Conservation (phyloP, 108 stramenopile genomes). For the Craspedostauros australis region DNA sequence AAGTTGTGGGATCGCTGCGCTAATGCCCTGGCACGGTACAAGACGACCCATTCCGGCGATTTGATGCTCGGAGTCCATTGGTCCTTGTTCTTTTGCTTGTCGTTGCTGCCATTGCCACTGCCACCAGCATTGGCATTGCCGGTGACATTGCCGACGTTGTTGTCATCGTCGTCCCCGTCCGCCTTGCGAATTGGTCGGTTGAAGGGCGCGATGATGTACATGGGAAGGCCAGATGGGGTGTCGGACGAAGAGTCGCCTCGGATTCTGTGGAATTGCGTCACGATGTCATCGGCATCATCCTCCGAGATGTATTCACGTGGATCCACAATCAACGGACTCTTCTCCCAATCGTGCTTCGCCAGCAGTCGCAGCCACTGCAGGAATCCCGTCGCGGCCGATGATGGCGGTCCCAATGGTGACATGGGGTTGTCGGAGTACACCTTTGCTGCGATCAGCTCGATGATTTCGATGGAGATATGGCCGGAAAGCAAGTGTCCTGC, state of each 20-base stretch:
- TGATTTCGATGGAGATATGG: constrained; percentile 54
- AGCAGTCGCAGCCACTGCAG: constrained; percentile 58
- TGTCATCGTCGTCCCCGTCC: constrained; percentile 19
- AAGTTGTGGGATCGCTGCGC: constrained; percentile 65
- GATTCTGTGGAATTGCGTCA: constrained; percentile 48
- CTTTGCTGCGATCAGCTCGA: constrained; percentile 77
- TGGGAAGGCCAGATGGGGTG: constrained; percentile 66
- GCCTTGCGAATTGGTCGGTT: constrained; percentile 43
- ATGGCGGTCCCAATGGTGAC: constrained; percentile 43
- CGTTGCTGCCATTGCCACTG: not conserved
- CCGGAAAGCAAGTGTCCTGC: constrained; percentile 76
- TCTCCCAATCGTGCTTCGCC: constrained; percentile 70
- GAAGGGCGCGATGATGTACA: constrained; percentile 78
- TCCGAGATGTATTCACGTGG: constrained; percentile 64
- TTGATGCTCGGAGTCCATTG: constrained; percentile 43
- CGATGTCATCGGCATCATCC: constrained; percentile 46
- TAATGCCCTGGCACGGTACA: constrained; percentile 50
- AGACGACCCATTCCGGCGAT: constrained; percentile 65
- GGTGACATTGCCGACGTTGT: constrained; percentile 1
- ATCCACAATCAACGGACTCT: constrained; percentile 77
- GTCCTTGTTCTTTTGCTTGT: constrained; percentile 12
- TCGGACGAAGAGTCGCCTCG: constrained; percentile 44
- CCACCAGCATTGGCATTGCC: not conserved
- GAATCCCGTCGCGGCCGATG: constrained; percentile 59
- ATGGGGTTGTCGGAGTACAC: constrained; percentile 55